Base-by-base conservation (phyloP, 495 filamentous ascomycete genomes). In the Talaromyces ruber region DNA sequence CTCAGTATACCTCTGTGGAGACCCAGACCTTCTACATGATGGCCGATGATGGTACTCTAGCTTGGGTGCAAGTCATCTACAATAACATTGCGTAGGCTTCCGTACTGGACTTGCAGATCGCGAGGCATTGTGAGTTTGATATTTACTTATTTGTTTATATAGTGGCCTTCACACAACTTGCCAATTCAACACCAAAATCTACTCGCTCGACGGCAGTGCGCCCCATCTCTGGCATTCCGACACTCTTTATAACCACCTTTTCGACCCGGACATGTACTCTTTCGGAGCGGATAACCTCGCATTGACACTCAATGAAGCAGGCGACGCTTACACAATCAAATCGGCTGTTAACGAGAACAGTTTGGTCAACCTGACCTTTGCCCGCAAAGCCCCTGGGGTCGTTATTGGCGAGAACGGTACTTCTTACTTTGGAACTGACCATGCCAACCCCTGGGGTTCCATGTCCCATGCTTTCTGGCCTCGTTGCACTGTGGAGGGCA, bases 381-480 rank as follows among this genome's bases (percentile, higher is more conserved):
- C 85, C 63, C 85, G 83, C 66, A 74, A 74, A 5, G 78, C 91
- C 3, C 94, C 94, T 1, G 93, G 90, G 18, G 95, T 97, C 74
- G 82, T 88, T 64, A 86, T 87, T 29, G 94, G 94, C 61, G 92
- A 89, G 72, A 83, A 96, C 66, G 94, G 94, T 56, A 95, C 84
- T 57, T 88, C 86, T 60, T 81, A 85, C 66, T 98, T 86, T 67
- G 94, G 94, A 60, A 93, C 91, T 7, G 92, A 98, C 71, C 82
- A 87, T 26, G 64, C 79, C 61, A 83, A 90, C 65, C 94, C 93
- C 8, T 98, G 95, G 93, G 94, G 94, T 21, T 83, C 84, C 3
- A 96, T 98, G 87, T 80, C 85, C 64, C 94, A 98, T 73, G 80
- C 79, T 14, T 97, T 98, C 75, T 98, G 95, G 94, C 92, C 95